Evolutionary conservation across 345 rosid genomes (phyloP), one percentile per base, ranked within the genome.

Genomic region (Salix exigua): DNA sequence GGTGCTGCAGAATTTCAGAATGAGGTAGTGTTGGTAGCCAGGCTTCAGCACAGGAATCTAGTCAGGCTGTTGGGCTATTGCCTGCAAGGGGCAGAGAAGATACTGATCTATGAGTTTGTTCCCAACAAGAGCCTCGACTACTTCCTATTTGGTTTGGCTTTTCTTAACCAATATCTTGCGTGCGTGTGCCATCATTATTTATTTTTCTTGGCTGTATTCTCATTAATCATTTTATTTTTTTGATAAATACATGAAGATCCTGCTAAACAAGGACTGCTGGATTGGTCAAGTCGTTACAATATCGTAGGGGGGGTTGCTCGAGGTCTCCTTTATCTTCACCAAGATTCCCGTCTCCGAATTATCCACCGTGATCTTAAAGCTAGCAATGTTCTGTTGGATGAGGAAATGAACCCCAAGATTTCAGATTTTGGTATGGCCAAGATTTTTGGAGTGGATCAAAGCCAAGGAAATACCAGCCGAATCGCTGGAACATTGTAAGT

Each of bases 401-500:
- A 6, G 7, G 7, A 48, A 48, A 48, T 48, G 53, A 48, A 16
- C 19, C 19, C 53, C 21, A 48, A 48, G 21, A 48, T 48, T 48
- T 5, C 53, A 4, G 53, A 48, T 48, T 77, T 77, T 16, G 70
- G 79, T 17, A 40, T 61, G 69, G 79, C 74, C 44, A 70, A 61
- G 23, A 2, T 77, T 18, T 62, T 77, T 62, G 13, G n/a, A 14
- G 7, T 31, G 25, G 74, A 70, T 70, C 74, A 70, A 77, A 77
- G 26, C 13, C 69, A 70, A 18, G 19, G 18, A 9, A 70, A 44
- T 11, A 70, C 79, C 6, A 62, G 48, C 16, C 70, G 63, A 62
- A 61, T 77, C 60, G 79, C 58, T 2, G 79, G 79, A 5, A 53
- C 78, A 11, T 68, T 12, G 67, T 67, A 75, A 75, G 78, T 46